Percentiles rank a stretch among this genome's conserved stretches.
Conservation (phyloP, 345 rosid species). For the Excoecaria cochinchinensis region DNA sequence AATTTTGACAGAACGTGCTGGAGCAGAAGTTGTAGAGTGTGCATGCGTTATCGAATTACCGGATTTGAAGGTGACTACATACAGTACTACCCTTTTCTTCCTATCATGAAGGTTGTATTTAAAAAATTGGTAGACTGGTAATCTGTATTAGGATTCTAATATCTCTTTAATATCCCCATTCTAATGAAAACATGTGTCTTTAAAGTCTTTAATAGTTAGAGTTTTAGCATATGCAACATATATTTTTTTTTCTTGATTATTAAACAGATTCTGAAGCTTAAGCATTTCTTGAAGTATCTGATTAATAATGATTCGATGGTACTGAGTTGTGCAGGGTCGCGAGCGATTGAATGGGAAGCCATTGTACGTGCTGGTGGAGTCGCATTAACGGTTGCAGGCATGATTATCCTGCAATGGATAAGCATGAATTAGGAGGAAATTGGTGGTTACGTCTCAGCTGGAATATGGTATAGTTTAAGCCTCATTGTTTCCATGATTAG, state of each 20-base stretch:
- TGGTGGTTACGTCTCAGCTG: constrained; percentile 5
- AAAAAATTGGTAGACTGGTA: too few species aligned
- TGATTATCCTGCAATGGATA: neutral
- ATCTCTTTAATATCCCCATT: too few species aligned
- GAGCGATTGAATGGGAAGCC: constrained; percentile 29
- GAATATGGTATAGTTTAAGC: neutral
- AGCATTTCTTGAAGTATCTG: neutral
- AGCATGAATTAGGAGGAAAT: constrained; percentile 31
- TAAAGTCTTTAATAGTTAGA: too few species aligned
- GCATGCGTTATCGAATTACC: constrained; percentile 74
- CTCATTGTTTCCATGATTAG: constrained; percentile 4
- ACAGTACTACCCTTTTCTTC: neutral
- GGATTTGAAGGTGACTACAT: constrained; percentile 57
- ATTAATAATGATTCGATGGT: neutral
- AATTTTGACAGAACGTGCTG: constrained; percentile 64
- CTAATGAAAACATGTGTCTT: too few species aligned
- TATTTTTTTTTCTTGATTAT: too few species aligned
- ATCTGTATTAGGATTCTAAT: too few species aligned
- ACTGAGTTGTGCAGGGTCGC: constrained; percentile 51
- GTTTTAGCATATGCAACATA: too few species aligned
- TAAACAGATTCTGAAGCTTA: too few species aligned
- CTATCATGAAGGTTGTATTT: neutral
- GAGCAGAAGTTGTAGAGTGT: constrained; percentile 62
- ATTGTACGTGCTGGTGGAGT: constrained; percentile 22
- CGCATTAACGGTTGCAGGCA: constrained; percentile 9